phyloP scores from a whole-genome alignment of 306 rosid genomes.

The Gynostemma pentaphyllum region DNA sequence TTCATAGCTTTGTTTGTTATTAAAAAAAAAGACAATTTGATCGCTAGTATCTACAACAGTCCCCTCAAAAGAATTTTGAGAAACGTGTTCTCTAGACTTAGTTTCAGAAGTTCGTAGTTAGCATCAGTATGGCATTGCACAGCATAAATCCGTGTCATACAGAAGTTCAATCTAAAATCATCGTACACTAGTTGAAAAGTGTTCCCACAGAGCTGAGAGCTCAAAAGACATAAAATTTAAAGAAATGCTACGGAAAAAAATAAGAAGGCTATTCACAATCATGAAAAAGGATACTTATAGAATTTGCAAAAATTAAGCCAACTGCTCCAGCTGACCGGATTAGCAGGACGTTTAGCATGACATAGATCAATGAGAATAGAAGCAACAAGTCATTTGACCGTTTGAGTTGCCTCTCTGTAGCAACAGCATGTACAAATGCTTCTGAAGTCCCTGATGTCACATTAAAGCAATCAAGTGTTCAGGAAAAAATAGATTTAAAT shows the following conservation, averaged over 20 bases:
- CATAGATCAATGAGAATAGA: constrained; percentile 59
- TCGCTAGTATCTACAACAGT: too few relatives aligned
- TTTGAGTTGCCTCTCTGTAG: constrained; percentile 67
- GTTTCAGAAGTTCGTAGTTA: not conserved
- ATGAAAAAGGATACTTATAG: constrained; percentile 71
- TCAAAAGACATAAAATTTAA: not conserved
- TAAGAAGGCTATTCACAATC: not conserved
- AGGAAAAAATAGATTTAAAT: constrained; percentile 5
- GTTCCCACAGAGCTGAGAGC: not conserved
- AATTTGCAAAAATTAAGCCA: constrained; percentile 86
- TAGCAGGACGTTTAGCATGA: constrained; percentile 58
- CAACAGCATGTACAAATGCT: constrained; percentile 91
- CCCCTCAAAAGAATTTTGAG: not conserved
- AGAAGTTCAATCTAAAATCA: not conserved
- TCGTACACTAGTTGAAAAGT: not conserved
- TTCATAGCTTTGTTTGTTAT: too few relatives aligned
- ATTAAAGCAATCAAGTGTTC: not conserved
- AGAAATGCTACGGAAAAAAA: constrained; percentile 5
- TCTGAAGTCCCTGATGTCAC: constrained; percentile 75
- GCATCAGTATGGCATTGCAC: not conserved
- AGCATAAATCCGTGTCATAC: not conserved
- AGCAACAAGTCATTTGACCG: constrained; percentile 69
- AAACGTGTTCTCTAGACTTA: not conserved
- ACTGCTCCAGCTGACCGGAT: constrained; percentile 65
- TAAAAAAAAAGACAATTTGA: too few relatives aligned